A percentile compares a stretch with the other conserved stretches of the same genome.
phyloP scores from a whole-genome alignment of 805 yeast species.

The Candida boidinii region DNA sequence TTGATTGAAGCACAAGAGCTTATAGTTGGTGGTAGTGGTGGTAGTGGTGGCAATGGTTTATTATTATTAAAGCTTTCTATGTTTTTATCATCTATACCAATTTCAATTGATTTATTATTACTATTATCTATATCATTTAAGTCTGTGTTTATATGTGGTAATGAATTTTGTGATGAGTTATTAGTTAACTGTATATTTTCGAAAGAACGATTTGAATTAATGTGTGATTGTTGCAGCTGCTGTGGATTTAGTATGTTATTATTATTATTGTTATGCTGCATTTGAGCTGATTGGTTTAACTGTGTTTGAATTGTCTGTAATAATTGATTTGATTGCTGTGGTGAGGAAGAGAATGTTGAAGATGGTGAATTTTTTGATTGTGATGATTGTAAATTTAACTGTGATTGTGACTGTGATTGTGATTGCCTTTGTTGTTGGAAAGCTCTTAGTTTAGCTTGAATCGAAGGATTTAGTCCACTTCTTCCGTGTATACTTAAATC shows the following conservation, averaged over 20 bases:
- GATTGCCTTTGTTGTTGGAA: slow-evolving; percentile 74
- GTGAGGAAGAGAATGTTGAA: not conserved
- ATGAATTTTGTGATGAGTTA: not conserved
- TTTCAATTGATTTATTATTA: not conserved
- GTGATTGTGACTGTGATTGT: slow-evolving; percentile 10
- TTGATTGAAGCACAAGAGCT: not conserved
- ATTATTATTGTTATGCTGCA: slow-evolving; percentile 7
- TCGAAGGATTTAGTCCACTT: slow-evolving; percentile 53
- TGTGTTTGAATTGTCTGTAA: not conserved
- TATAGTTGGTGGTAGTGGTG: slow-evolving; percentile 6
- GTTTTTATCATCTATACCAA: not conserved
- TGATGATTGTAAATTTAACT: not conserved
- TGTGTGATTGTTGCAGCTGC: not conserved
- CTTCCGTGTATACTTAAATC: slow-evolving; percentile 20
- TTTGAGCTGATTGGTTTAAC: no score
- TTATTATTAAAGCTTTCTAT: slow-evolving; percentile 4
- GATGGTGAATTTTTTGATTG: not conserved
- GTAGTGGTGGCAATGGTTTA: slow-evolving; percentile 4
- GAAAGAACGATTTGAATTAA: not conserved
- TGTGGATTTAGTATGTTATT: slow-evolving; percentile 3
- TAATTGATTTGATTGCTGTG: not conserved
- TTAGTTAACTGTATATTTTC: not conserved
- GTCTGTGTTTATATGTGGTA: not conserved
- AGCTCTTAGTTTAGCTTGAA: slow-evolving; percentile 81
- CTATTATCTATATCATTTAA: not conserved